Percentiles rank a stretch among this genome's conserved stretches.
These are phyloP conservation scores for Geotrichum candidum DNA, from an alignment of 1,139 yeast genomes.

Conservation along the genomic window DNA sequence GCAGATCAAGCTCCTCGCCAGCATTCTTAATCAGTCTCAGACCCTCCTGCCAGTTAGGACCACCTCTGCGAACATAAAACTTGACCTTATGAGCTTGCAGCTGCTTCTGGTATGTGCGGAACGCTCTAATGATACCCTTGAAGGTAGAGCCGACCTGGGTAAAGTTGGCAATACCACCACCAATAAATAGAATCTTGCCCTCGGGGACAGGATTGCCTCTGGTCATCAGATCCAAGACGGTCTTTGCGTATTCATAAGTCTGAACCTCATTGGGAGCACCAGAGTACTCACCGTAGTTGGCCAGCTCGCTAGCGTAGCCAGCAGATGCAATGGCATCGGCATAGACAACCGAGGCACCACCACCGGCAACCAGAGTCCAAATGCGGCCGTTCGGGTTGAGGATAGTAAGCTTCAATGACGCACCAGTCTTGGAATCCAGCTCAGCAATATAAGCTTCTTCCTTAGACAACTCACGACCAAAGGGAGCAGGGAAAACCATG, in stretches of 20 bases:
- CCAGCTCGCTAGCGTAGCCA: slow-evolving; percentile 41
- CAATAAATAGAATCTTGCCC: slow-evolving; percentile 43
- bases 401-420: slow-evolving; percentile 42
- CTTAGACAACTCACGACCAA: slow-evolving; percentile 41
- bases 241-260: slow-evolving; percentile 45
- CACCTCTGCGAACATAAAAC: slow-evolving; percentile 44
- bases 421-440: slow-evolving; percentile 46
- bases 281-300: slow-evolving; percentile 46
- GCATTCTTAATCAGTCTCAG: slow-evolving; percentile 41
- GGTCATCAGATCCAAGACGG: slow-evolving; percentile 44
- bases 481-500: slow-evolving; percentile 46
- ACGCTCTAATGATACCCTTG: slow-evolving; percentile 45
- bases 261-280: slow-evolving; percentile 42
- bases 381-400: slow-evolving; percentile 42
- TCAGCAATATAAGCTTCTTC: slow-evolving; percentile 46
- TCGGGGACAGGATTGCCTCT: slow-evolving; percentile 38
- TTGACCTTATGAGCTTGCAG: slow-evolving; percentile 40
- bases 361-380: slow-evolving; percentile 38
- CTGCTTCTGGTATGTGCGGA: slow-evolving; percentile 38
- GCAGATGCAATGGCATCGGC: slow-evolving; percentile 46
- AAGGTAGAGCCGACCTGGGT: slow-evolving; percentile 46
- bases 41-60: slow-evolving; percentile 48
- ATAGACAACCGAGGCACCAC: slow-evolving; percentile 41
- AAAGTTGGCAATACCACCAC: slow-evolving; percentile 46
- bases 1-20: slow-evolving; percentile 42